Base-by-base conservation (phyloP, 2,329 filamentous ascomycete genomes). In the Aspergillus sp. region DNA sequence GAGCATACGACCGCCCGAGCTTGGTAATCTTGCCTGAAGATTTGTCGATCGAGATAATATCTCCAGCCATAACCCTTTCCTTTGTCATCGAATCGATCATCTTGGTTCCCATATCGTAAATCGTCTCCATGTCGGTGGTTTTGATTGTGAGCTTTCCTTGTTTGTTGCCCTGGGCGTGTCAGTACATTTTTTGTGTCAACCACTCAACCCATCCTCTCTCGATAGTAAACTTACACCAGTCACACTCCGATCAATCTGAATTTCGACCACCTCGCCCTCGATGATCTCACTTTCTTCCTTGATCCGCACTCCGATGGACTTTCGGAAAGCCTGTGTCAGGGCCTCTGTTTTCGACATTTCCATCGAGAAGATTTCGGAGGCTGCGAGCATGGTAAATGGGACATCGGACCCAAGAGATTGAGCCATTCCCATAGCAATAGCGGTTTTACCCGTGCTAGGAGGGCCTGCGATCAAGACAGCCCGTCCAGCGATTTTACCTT, bases 1-100 rank as follows among this genome's bases (percentile, higher is more conserved):
- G 87, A 19, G 95, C 93, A 76, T 95, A 99, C 31, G 92, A 97
- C 55, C 95, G 88, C 57, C 95, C 95, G 21, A 99, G 85, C 78
- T 98, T 99, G 55, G 92, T 96, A 74, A 99, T 98, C 77, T 97
- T 96, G 64, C 95, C 95, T 2, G 92, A 96, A 0, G 93, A 93
- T 80, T 99, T 99, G 82, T 99, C 95, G 68, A 99, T 98, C 57
- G 91, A 96, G 69, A 99, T 96, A 66, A 99, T 95, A 74, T 99
- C 95, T 68, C 95, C 95, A 4, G 95, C 95, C 88, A 98, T 96
- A 64, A 99, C 91, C 69, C 96, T 93, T 81, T 99, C 95, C 79
- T 98, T 98, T 66, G 93, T 97, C 92, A 99, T 97, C 64, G 92
- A 92, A 73, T 99, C 95, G 66, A 99, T 99, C 95, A 99, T 98